phyloP scores from a whole-genome alignment of 768 basidiomycete genomes.

The Lentinula edodes region DNA sequence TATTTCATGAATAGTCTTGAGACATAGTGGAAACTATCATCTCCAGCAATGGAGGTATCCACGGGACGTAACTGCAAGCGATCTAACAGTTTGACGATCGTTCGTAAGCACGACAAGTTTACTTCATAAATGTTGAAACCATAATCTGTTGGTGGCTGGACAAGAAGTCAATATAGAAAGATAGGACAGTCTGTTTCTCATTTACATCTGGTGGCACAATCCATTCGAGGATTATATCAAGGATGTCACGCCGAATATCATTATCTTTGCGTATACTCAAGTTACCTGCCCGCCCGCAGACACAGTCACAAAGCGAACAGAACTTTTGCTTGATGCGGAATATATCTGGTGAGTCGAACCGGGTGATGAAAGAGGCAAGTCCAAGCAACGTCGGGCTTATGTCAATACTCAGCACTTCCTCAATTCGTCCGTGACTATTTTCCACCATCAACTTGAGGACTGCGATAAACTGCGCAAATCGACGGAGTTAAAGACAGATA shows the following conservation, averaged over 20 bases:
- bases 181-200: conserved; percentile 4
- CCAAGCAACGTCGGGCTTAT: conserved; percentile 54
- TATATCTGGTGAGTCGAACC: conserved; percentile 47
- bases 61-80: conserved; percentile 60
- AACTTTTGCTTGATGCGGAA: conserved; percentile 72
- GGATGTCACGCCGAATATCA: conserved; percentile 58
- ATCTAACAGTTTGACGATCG: conserved; percentile 70
- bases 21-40: conserved; percentile 64
- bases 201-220: conserved; percentile 51
- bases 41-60: conserved; percentile 46
- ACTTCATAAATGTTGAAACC: conserved; percentile 52
- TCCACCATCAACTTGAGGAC: conserved; percentile 79
- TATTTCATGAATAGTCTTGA: conserved; percentile 80
- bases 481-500: neutral
- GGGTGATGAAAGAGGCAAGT: conserved; percentile 61
- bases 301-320: conserved; percentile 64
- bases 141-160: conserved; percentile 26
- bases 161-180: neutral
- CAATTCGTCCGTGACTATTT: conserved; percentile 50
- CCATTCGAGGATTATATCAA: conserved; percentile 82
- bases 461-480: conserved; percentile 52
- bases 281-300: conserved; percentile 57
- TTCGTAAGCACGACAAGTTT: conserved; percentile 69
- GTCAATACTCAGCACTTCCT: conserved; percentile 60
- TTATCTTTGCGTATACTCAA: conserved; percentile 65